Base-by-base conservation (phyloP, 331 rosid genomes). In the Ulmus americana region DNA sequence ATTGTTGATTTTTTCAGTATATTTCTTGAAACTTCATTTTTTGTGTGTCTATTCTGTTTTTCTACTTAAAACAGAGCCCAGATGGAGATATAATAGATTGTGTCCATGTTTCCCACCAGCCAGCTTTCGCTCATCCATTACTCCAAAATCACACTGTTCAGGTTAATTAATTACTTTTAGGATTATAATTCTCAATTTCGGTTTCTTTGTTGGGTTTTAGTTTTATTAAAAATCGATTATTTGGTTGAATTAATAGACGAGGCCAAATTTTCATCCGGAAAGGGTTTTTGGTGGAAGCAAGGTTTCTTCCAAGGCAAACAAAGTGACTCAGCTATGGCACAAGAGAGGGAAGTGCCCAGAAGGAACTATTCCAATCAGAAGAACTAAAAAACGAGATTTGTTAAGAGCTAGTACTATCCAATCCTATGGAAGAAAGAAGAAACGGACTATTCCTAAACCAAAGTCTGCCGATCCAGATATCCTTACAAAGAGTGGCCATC, bases 61-160 rank as follows among this genome's bases (percentile, higher is more conserved):
- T 28, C 35, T 28, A 28, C 35, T 28, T 28, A 2, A 20, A 35
- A 69, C 91, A 94, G 98, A 94, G 98, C 49, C 88, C 98, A 70
- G 98, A 89, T 81, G 98, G 98, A 59, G 98, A 94, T 83, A 62
- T 77, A 5, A 94, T 94, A 45, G 98, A 89, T 58, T 89, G 98
- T 60, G 86, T 94, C 59, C 91, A 56, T 69, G 68, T 94, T 44
- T 82, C 98, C 47, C 83, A 85, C 52, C 97, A 89, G 64, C 90
- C 95, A 14, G 97, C 97, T 48, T 94, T 94, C 69, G 98, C 90
- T 64, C 97, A 94, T 62, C 97, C 97, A 62, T 90, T 55, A 70
- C 87, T 94, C 75, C 90, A 83, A 74, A 95, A 94, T 59, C 98
- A 94, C 77, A 87, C 86, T 77, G 84, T 94, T 65, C 98, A 82